These are phyloP conservation scores for Cronartium quercuum DNA, from an alignment of 1,284 basidiomycete species.

Conservation along the genomic window DNA sequence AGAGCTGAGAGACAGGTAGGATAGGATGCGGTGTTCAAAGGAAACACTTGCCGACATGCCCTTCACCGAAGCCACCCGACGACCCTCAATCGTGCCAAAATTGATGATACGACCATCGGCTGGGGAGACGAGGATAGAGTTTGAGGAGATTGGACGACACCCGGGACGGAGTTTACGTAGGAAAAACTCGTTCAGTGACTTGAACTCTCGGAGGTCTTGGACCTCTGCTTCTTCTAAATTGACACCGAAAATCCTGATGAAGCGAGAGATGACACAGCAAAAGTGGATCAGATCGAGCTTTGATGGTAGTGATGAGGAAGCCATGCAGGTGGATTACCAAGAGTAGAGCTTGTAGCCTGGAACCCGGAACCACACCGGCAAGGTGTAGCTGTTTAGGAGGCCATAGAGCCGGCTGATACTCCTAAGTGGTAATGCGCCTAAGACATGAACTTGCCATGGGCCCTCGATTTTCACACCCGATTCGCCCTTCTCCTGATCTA, in stretches of 20 bases:
- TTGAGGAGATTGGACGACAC: constrained; percentile 65
- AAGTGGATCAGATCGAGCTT: neutral
- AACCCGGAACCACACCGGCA: constrained; percentile 90
- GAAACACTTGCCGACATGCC: constrained; percentile 79
- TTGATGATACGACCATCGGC: constrained; percentile 90
- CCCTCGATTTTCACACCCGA: constrained; percentile 66
- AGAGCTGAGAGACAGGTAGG: neutral
- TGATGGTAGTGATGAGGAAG: neutral
- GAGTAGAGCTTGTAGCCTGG: constrained; percentile 80
- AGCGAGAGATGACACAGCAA: neutral
- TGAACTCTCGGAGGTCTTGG: constrained; percentile 69
- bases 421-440: constrained; percentile 87
- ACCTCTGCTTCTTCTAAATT: constrained; percentile 84
- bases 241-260: constrained; percentile 68
- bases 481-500: constrained; percentile 57
- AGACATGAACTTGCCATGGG: constrained; percentile 94
- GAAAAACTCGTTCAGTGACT: constrained; percentile 86
- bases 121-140: constrained; percentile 64
- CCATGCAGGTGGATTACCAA: constrained; percentile 44
- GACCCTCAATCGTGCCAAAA: constrained; percentile 76
- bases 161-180: constrained; percentile 81
- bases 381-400: constrained; percentile 69
- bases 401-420: constrained; percentile 94
- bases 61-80: constrained; percentile 90
- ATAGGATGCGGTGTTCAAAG: neutral